Conservation (phyloP, 495 filamentous ascomycete species). For the Penicillium verhagenii region DNA sequence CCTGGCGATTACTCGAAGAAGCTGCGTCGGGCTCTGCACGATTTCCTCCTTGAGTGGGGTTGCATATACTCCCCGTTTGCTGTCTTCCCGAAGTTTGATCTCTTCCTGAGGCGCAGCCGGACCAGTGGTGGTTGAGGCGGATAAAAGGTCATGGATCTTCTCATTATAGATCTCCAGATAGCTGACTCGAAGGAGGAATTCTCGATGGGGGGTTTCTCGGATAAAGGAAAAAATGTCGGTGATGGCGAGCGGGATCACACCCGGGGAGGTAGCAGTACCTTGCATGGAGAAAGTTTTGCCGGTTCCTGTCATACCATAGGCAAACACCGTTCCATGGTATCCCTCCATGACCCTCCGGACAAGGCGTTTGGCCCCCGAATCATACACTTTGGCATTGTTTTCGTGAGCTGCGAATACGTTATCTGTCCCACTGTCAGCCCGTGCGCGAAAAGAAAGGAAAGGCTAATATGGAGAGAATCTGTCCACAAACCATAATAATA, state of each 20-base stretch:
- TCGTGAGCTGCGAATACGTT: conserved; percentile 93
- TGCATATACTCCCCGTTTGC: conserved; percentile 94
- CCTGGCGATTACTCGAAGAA: conserved; percentile 90
- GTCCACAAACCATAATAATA: conserved; percentile 75
- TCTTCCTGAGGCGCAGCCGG: conserved; percentile 66
- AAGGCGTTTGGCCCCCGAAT: conserved; percentile 86
- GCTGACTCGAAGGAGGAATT: conserved; percentile 94
- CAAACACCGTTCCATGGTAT: conserved; percentile 97
- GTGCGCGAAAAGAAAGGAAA: not conserved
- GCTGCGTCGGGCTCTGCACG: conserved; percentile 93
- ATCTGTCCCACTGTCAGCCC: conserved; percentile 51
- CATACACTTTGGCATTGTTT: conserved; percentile 91
- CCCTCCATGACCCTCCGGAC: conserved; percentile 98
- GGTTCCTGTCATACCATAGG: conserved; percentile 98
- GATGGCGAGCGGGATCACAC: conserved; percentile 95
- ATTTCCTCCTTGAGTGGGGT: conserved; percentile 97
- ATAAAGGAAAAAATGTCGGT: conserved; percentile 99
- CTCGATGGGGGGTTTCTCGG: conserved; percentile 89
- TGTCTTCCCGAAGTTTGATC: conserved; percentile 94
- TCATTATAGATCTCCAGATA: conserved; percentile 99
- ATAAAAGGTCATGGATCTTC: conserved; percentile 90
- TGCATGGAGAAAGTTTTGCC: conserved; percentile 99
- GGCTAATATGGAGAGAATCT: not conserved
- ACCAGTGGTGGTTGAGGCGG: conserved; percentile 57
- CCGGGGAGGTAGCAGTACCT: conserved; percentile 92